These are phyloP conservation scores for Stenogyne calaminthoides DNA, from an alignment of 305 asterid genomes.

Conservation along the genomic window DNA sequence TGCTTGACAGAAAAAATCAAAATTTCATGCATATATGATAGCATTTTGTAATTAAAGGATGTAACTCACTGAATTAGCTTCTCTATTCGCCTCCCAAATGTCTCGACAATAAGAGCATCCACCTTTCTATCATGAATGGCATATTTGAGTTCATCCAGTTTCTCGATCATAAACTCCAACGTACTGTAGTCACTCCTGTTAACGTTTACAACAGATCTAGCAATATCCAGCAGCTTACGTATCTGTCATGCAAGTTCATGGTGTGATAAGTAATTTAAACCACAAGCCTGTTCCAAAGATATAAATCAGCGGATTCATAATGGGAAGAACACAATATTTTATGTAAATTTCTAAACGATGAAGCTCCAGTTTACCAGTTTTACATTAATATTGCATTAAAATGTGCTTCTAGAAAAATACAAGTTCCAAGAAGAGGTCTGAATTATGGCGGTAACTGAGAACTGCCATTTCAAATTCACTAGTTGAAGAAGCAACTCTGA, in stretches of 20 bases:
- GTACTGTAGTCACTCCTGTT: slow-evolving; percentile 77
- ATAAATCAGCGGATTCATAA: slow-evolving; percentile 11
- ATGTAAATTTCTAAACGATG: slow-evolving; percentile 1
- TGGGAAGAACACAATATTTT: slow-evolving; percentile 4
- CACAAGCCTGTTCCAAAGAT: slow-evolving; percentile 21
- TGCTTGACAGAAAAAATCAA: slow-evolving; percentile 13
- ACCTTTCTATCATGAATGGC: slow-evolving; percentile 95
- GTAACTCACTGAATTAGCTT: slow-evolving; percentile 90
- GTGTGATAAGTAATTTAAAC: slow-evolving; percentile 30
- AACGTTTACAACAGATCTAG: slow-evolving; percentile 69
- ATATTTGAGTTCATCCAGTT: slow-evolving; percentile 83
- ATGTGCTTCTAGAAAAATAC: slow-evolving; percentile 17
- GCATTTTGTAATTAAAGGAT: slow-evolving; percentile 33
- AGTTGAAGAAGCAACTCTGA: background rate
- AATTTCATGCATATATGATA: slow-evolving; percentile 20
- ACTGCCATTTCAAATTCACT: slow-evolving; percentile 3
- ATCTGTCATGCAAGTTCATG: slow-evolving; percentile 66
- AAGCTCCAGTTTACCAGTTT: slow-evolving; percentile 21
- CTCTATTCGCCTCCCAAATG: slow-evolving; percentile 98
- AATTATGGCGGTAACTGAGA: slow-evolving; percentile 12
- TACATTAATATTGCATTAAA: background rate
- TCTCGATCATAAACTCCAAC: slow-evolving; percentile 82
- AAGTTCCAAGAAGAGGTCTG: slow-evolving; percentile 5
- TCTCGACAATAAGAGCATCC: slow-evolving; percentile 99
- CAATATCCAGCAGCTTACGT: slow-evolving; percentile 77